phyloP scores from a whole-genome alignment of 805 yeast species.

The Wickerhamiella musiphila region DNA sequence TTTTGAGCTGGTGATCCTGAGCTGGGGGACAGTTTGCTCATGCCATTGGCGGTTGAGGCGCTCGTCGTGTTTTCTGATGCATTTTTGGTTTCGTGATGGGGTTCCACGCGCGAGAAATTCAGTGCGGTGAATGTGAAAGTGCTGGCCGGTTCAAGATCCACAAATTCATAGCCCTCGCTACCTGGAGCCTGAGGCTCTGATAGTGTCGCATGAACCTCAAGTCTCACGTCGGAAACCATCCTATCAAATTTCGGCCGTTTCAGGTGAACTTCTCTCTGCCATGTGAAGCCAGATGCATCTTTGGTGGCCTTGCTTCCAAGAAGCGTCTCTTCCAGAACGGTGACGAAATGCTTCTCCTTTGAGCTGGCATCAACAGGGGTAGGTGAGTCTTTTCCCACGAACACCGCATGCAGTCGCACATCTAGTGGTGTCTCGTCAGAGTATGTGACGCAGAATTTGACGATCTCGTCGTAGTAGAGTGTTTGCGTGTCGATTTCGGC shows the following conservation, averaged over 20 bases:
- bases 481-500: no score
- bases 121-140: no score
- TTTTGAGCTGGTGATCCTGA: no score
- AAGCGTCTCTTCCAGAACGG: background rate
- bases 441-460: background rate
- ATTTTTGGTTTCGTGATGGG: no score
- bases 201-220: background rate
- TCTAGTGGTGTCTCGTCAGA: background rate
- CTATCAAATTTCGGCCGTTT: background rate
- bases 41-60: no score
- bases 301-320: background rate
- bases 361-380: background rate
- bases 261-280: background rate
- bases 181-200: no score
- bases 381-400: background rate
- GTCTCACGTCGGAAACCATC: background rate
- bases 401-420: background rate
- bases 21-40: no score
- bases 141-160: no score
- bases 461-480: conserved; percentile 1
- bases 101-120: no score
- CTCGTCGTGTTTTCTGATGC: no score
- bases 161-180: no score
- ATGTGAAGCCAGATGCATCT: background rate
- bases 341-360: conserved; percentile 1